Evolutionary conservation across 441 rosid species (phyloP), one percentile per base, ranked within the genome.

Genomic region (Arabidopsis lyrata): DNA sequence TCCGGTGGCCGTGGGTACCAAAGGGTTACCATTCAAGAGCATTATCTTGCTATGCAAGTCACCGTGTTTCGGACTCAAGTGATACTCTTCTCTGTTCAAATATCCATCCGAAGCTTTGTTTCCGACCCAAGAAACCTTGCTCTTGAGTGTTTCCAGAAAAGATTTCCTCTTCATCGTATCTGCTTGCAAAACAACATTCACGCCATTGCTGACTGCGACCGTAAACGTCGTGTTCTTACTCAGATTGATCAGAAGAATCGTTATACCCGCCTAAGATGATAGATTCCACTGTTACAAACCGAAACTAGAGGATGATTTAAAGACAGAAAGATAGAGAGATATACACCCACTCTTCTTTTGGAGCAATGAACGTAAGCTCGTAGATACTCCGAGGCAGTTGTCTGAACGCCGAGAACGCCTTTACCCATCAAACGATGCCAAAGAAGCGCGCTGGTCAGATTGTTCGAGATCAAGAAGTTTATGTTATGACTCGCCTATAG

Each of bases 371-470:
- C 98, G 62, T 92, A 95, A 66, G 83, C 60, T 41, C 97, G 97
- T 67, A 95, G 85, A 42, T 61, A 61, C 66, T 27, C 70, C 55
- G 83, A 7, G 93, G 81, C 7, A 55, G 86, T 72, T 3, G 83
- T 84, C 29, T 75, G 82, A 61, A 87, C 85, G 12, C 80, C 70
- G 50, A 95, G 86, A 74, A 90, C 97, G 1, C 86, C 86, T 83
- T 83, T 95, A 20, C 99, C 99, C 98, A 95, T 95, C 47, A 95
- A 90, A 53, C 85, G 93, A 81, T 92, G 93, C 99, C 99, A 95
- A 22, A 95, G 81, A 79, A 95, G 96, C 6, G 97, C 99, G 49
- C 99, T 95, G 78, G 24, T 47, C 52, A 12, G 44, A 18, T 18
- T 32, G 9, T 32, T 7, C 13, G 0, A 15, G 52, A 39, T 24